phyloP scores from a whole-genome alignment of 495 filamentous ascomycete genomes.

The Neurospora pannonica region DNA sequence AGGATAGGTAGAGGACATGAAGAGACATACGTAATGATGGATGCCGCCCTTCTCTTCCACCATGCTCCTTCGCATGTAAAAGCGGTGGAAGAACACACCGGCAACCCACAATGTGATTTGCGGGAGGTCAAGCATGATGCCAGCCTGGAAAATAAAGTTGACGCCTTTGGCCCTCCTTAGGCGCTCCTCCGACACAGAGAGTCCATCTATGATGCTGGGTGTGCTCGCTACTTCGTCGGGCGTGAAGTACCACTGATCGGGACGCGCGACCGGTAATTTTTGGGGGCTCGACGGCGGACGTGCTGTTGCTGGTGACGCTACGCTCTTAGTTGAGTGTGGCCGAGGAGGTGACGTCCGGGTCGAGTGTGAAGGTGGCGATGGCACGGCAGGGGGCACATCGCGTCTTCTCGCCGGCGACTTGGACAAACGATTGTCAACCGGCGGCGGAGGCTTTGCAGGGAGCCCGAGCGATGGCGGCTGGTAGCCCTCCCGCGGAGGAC shows the following conservation, averaged over 20 bases:
- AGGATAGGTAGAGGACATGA: background rate
- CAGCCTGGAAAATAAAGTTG: constrained; percentile 92
- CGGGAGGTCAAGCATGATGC: constrained; percentile 84
- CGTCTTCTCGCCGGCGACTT: constrained; percentile 37
- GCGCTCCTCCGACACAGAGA: constrained; percentile 64
- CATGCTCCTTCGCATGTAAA: constrained; percentile 82
- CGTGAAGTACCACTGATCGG: constrained; percentile 81
- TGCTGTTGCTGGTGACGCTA: constrained; percentile 21
- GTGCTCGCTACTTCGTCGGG: constrained; percentile 70
- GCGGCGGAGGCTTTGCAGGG: constrained; percentile 29
- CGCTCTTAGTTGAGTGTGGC: constrained; percentile 32
- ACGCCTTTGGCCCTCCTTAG: constrained; percentile 77
- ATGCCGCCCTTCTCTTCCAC: constrained; percentile 57
- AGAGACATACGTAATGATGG: constrained; percentile 67
- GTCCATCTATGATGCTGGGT: constrained; percentile 76
- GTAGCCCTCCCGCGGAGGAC: constrained; percentile 38
- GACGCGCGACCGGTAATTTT: constrained; percentile 17
- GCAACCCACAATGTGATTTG: constrained; percentile 86
- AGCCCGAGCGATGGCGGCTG: constrained; percentile 25
- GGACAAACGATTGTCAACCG: constrained; percentile 24
- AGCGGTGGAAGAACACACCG: constrained; percentile 88
- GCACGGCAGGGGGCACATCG: constrained; percentile 43
- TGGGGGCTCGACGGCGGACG: constrained; percentile 22
- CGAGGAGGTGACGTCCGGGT: constrained; percentile 42
- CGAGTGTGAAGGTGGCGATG: constrained; percentile 40